These are phyloP conservation scores for Heracleum sosnowskyi DNA, from an alignment of 129 eudicot species.

Conservation along the genomic window DNA sequence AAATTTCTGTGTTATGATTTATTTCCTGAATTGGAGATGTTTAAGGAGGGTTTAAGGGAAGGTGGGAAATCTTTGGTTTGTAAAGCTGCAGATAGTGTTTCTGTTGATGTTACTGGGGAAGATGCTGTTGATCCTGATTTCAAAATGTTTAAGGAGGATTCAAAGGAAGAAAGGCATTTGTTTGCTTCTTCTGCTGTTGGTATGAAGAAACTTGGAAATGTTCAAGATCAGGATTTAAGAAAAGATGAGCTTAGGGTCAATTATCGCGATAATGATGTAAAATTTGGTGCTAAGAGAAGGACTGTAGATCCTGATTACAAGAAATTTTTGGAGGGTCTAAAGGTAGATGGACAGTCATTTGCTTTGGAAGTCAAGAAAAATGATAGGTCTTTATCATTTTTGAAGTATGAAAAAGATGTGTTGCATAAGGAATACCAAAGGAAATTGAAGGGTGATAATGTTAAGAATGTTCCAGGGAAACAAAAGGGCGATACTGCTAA, in stretches of 20 bases:
- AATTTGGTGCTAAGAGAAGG: neutral
- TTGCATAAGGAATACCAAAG: neutral
- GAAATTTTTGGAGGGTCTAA: neutral
- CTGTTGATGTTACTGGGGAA: neutral
- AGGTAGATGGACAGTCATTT: neutral
- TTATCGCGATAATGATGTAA: no score
- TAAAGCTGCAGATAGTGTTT: neutral
- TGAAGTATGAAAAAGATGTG: neutral
- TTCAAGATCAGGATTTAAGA: no score
- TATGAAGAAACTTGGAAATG: no score
- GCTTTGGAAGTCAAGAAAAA: no score
- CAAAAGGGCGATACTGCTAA: neutral
- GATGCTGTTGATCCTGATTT: neutral
- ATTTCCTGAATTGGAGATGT: neutral
- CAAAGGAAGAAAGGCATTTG: neutral
- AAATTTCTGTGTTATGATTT: neutral
- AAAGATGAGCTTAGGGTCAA: no score
- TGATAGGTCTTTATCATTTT: neutral
- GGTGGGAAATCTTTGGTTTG: neutral
- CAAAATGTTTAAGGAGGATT: neutral
- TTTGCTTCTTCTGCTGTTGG: no score
- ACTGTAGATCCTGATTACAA: neutral
- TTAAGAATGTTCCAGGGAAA: neutral
- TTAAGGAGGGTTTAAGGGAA: neutral
- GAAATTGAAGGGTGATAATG: neutral